Evolutionary conservation across 345 rosid species (phyloP), one percentile per base, ranked within the genome.

Genomic region (Moringa oleifera): DNA sequence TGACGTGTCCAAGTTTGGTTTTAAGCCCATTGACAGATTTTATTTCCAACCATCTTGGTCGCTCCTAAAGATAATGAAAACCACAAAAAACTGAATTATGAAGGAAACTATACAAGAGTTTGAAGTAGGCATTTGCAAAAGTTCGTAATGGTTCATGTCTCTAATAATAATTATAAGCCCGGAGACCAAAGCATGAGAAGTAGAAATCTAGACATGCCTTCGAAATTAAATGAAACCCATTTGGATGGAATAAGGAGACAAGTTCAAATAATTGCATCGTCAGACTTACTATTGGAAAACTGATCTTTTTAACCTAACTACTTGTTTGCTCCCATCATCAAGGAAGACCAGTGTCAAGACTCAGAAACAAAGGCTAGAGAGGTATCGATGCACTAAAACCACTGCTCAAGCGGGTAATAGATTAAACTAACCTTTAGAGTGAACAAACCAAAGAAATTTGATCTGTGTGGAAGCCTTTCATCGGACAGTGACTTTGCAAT

Each of bases 1-100:
- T 92, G 18, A 92, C 98, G 58, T 92, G 98, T 23, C 98, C 96
- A 21, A 92, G 67, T 75, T 89, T 89, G 20, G 98, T 85, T 69
- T 92, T 89, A 80, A 92, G 80, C 71, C 84, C 88, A 19, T 86
- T 81, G 12, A 92, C 89, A 1, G 93, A 55, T 71, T 84, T 92
- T 59, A 92, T 81, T 41, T 89, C 91, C 51, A 92, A 74, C 96
- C 96, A 92, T 67, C 69, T 83, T 0, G 96, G 98, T 25, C 98
- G 77, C 65, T 83, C 96, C 97, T 90, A n/a, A n/a, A n/a, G 76
- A 36, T 46, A 28, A 23, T 15, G 12, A 59, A 21, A 67, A 18
- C 6, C 21, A 33, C 23, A 16, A 7, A 7, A 55, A 28, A 46
- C 25, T 23, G 33, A n/a, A n/a, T 28, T 28, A 28, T 8, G 8